These are phyloP conservation scores for Aspergillus sp. DNA, from an alignment of 2,329 filamentous ascomycete genomes.

Conservation along the genomic window DNA sequence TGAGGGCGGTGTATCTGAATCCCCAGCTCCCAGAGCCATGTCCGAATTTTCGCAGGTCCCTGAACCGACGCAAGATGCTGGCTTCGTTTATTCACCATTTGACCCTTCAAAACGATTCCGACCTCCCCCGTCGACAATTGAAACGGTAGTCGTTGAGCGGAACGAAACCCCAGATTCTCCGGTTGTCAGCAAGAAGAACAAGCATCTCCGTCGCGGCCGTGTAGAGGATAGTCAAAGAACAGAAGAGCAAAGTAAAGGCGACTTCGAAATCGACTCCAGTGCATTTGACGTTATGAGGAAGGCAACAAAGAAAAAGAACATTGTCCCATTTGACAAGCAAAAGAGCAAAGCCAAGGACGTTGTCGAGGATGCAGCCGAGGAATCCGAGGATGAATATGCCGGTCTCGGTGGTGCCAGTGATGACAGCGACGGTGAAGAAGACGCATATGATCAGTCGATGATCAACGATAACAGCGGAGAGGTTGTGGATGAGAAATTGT, in stretches of 20 bases:
- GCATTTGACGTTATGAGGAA: slow-evolving; percentile 69
- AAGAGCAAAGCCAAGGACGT: slow-evolving; percentile 81
- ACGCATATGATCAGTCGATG: slow-evolving; percentile 74
- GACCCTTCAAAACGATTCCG: slow-evolving; percentile 59
- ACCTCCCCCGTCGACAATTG: slow-evolving; percentile 60
- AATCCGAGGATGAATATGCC: slow-evolving; percentile 97
- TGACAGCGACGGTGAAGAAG: slow-evolving; percentile 71
- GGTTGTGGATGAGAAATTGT: slow-evolving; percentile 68
- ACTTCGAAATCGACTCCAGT: slow-evolving; percentile 35
- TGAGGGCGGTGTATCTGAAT: slow-evolving; percentile 29
- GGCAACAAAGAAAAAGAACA: slow-evolving; percentile 49
- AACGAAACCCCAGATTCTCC: slow-evolving; percentile 53
- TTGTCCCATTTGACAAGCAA: slow-evolving; percentile 67
- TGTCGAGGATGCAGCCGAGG: slow-evolving; percentile 88
- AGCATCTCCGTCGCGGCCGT: slow-evolving; percentile 45
- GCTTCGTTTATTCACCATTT: slow-evolving; percentile 67
- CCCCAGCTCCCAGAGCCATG: slow-evolving; percentile 28
- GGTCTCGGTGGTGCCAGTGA: slow-evolving; percentile 85
- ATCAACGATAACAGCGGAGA: slow-evolving; percentile 78
- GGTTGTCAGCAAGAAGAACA: slow-evolving; percentile 54
- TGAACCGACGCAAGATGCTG: slow-evolving; percentile 73
- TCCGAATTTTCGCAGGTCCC: slow-evolving; percentile 65
- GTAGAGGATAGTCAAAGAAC: slow-evolving; percentile 42
- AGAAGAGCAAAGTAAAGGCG: slow-evolving; percentile 33
- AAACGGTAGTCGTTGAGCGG: slow-evolving; percentile 56